These are phyloP conservation scores for Trichoderma brevicompactum DNA, from an alignment of 2,329 filamentous ascomycete species.

Conservation along the genomic window DNA sequence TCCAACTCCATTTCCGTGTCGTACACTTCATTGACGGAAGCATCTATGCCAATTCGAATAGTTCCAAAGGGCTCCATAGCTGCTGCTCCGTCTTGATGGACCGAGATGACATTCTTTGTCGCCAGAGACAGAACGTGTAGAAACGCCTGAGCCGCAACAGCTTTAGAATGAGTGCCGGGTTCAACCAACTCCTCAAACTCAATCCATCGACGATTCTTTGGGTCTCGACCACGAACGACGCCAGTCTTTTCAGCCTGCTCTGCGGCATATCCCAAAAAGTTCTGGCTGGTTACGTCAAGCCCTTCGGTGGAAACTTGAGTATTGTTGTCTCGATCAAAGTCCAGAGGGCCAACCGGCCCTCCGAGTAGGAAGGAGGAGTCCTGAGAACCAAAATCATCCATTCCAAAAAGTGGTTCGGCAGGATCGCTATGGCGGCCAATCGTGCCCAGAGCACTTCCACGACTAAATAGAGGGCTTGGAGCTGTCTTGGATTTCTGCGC, in stretches of 20 bases:
- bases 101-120: slow-evolving; percentile 65
- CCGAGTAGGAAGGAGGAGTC: slow-evolving; percentile 41
- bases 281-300: slow-evolving; percentile 51
- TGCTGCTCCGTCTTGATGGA: slow-evolving; percentile 60
- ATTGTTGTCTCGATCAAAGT: slow-evolving; percentile 34
- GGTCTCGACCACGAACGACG: slow-evolving; percentile 40
- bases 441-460: slow-evolving; percentile 44
- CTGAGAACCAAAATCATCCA: slow-evolving; percentile 42
- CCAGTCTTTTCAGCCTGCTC: slow-evolving; percentile 43
- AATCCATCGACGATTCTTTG: slow-evolving; percentile 52
- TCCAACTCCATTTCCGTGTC: slow-evolving; percentile 12
- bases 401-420: slow-evolving; percentile 39
- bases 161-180: slow-evolving; percentile 55
- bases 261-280: slow-evolving; percentile 53
- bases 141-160: slow-evolving; percentile 75
- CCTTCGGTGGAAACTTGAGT: slow-evolving; percentile 42
- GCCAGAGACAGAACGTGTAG: slow-evolving; percentile 74
- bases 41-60: slow-evolving; percentile 51
- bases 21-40: slow-evolving; percentile 28
- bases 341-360: slow-evolving; percentile 30
- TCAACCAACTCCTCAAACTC: slow-evolving; percentile 72
- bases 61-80: slow-evolving; percentile 49
- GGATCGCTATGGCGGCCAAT: slow-evolving; percentile 56
- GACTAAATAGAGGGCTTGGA: slow-evolving; percentile 46
- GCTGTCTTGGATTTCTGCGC: slow-evolving; percentile 41